Conservation (phyloP, 176 grass and related monocot genomes). For the Raddia guianensis region DNA sequence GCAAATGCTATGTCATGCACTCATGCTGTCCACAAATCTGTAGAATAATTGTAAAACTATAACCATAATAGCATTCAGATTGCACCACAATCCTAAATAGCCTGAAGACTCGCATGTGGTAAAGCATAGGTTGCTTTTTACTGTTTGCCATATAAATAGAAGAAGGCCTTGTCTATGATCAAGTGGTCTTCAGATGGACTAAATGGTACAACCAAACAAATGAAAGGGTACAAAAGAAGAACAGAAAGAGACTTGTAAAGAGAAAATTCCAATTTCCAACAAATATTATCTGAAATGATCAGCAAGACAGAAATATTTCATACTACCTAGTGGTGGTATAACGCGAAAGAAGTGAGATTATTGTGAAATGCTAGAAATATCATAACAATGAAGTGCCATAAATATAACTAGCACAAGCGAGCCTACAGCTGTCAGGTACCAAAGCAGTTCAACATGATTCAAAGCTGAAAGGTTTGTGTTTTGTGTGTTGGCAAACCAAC, state of each 20-base stretch:
- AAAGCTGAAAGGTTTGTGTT: neutral
- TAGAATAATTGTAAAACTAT: neutral
- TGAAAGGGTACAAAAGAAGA: neutral
- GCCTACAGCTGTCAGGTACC: neutral
- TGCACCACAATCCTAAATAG: neutral
- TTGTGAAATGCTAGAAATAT: neutral
- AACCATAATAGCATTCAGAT: neutral
- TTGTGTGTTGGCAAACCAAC: neutral
- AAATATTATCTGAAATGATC: neutral
- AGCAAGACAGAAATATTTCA: neutral
- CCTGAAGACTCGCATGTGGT: neutral
- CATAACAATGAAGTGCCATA: neutral
- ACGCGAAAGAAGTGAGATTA: neutral
- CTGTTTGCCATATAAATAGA: neutral
- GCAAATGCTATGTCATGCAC: neutral
- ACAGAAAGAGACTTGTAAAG: neutral
- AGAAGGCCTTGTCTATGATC: neutral
- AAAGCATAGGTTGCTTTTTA: neutral
- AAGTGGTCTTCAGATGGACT: neutral
- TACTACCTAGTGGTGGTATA: constrained; percentile 8
- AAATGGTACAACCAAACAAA: constrained; percentile 16
- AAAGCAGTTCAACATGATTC: neutral
- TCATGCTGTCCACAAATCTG: neutral
- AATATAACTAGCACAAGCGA: neutral
- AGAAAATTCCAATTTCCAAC: neutral